Evolutionary conservation across 1,139 yeast species (phyloP), one percentile per base, ranked within the genome.

Genomic region (Debaryomyces sp.): DNA sequence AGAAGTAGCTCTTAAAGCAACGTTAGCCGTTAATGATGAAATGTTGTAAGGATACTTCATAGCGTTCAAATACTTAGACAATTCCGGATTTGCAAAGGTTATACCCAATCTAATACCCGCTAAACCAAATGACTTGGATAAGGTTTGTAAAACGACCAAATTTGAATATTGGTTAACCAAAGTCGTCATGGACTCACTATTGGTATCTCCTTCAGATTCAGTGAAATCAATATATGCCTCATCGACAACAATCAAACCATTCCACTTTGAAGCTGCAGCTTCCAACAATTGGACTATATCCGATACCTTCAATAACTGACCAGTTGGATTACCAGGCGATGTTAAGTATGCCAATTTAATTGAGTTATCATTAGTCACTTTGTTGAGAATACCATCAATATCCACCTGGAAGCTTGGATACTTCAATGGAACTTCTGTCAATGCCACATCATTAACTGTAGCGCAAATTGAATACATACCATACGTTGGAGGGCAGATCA

Each of bases 251-350:
- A 94, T 82, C 32, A 92, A 66, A 4, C 97, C 97, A 59, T 85
- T 84, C 87, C 91, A 86, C 27, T 67, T 65, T 2, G 60, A 49
- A 1, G 50, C 44, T 18, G 78, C 76, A 27, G 75, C 73, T 10
- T 73, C 63, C 47, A 89, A 68, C 22, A 94, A 66, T 43, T 73
- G 67, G 41, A 81, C 70, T 18, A 94, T 69, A 23, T 71, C 68
- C 0, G 65, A 67, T 8, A 78, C 74, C 24, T 78, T 74, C 36
- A 94, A 66, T 44, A 82, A 69, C 35, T 83, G 79, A 4, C 87
- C 97, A 0, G 99, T 94, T 30, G 99, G 99, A 64, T 94, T 94
- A 27, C 99, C 99, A n/a, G 99, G 99, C 1, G 97, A 89, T 13
- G 98, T 92, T 54, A 92, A 71, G 64, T 90, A 92, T 1, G 87